Base-by-base conservation (phyloP, 208 protist species). In the Trypanosomatidae sp. region DNA sequence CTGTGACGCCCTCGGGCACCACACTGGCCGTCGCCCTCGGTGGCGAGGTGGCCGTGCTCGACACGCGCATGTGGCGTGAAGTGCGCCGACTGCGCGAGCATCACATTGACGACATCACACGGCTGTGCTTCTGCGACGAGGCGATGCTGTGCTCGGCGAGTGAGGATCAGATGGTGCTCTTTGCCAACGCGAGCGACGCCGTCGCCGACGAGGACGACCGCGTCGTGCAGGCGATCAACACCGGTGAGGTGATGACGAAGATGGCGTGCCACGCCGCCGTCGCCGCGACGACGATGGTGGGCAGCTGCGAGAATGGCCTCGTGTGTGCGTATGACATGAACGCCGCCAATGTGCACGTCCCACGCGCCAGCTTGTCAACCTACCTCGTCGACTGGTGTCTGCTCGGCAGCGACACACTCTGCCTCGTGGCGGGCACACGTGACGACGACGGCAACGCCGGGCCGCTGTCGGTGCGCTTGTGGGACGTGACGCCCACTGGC, bases 121-220 rank as follows among this genome's bases (percentile, higher is more conserved):
- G 75, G 2, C 30, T 88, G 49, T 75, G 76, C 24, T 88, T 84
- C 47, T 20, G 85, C 8, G 61, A 72, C 22, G 60, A 77, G 23
- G 25, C 56, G 7, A 48, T 72, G 6, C 56, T 88, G 21, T 92
- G 83, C 70, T 83, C 76, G 3, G 68, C 72, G 3, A 72, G 78
- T 3, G 83, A 92, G 43, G 83, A 92, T 37, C 79, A 86, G 45
- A 92, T 92, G 83, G 72, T 92, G 26, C 88, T 88, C 57, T 82
- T 88, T 43, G 57, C 86, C 25, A 60, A 54, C 47, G 43, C 64
- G 5, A 39, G 66, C 1, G 56, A 63, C 15, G 47, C 56, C 8
- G 24, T 6, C 18, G 71, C 73, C n/a, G 20, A 52, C 10, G 83
- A 92, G n/a, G 70, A 87, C 32, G 78, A 92, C 41, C 64, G 84